Conservation (phyloP, 768 basidiomycete species). For the Phanerodontia chrysosporium region DNA sequence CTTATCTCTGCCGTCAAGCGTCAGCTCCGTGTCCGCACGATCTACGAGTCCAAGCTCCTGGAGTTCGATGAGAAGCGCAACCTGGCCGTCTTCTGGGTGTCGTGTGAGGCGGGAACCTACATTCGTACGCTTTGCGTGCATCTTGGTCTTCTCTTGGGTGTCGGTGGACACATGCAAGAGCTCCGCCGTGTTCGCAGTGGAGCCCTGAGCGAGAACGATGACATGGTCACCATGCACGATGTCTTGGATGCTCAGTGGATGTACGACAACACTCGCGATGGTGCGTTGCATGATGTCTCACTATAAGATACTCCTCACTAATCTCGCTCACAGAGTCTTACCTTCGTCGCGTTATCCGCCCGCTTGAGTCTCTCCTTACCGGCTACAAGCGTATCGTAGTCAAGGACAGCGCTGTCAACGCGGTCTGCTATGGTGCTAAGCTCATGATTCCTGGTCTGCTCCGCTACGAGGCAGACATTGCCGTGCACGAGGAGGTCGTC, state of each 20-base stretch:
- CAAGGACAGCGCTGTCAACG: conserved; percentile 98
- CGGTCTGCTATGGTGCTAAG: conserved; percentile 98
- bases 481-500: conserved; percentile 92
- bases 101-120: conserved; percentile 96
- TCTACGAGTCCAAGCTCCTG: conserved; percentile 91
- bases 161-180: conserved; percentile 99
- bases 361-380: conserved; percentile 88
- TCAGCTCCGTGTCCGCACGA: conserved; percentile 94
- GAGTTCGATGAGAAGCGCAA: conserved; percentile 98
- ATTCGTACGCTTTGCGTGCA: conserved; percentile 97
- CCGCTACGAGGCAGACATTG: conserved; percentile 93
- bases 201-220: conserved; percentile 96
- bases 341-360: conserved; percentile 90
- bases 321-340: conserved; percentile 69
- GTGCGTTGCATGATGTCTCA: conserved; percentile 38
- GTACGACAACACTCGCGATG: conserved; percentile 96
- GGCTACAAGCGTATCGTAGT: conserved; percentile 99
- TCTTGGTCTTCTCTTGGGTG: conserved; percentile 88
- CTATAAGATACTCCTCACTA: not conserved
- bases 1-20: conserved; percentile 99
- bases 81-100: conserved; percentile 96
- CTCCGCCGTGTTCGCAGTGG: conserved; percentile 91
- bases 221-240: conserved; percentile 99
- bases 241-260: conserved; percentile 98
- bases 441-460: conserved; percentile 99